These are phyloP conservation scores for Passiflora organensis DNA, from an alignment of 345 rosid genomes.

Conservation along the genomic window DNA sequence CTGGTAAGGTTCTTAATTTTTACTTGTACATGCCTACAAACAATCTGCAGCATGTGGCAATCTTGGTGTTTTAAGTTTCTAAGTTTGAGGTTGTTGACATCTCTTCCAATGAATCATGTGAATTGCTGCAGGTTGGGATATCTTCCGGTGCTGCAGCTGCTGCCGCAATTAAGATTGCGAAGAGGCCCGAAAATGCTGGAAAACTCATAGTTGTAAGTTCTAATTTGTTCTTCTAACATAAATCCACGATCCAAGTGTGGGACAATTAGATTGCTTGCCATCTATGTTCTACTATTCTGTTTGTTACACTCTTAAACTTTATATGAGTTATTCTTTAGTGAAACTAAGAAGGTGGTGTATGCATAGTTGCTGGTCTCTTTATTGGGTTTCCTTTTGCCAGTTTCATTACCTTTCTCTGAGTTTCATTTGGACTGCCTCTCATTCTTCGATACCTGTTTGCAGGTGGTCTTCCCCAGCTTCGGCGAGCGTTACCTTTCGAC, in stretches of 20 bases:
- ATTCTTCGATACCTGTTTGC: constrained; percentile 3
- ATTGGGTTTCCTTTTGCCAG: too few species aligned
- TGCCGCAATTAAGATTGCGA: constrained; percentile 55
- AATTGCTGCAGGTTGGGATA: constrained; percentile 51
- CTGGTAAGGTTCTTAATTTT: constrained; percentile 27
- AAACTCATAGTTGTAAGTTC: constrained; percentile 61
- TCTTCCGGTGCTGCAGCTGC: constrained; percentile 73
- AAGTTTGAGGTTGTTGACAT: neutral
- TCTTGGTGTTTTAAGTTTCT: too few species aligned
- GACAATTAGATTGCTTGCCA: too few species aligned
- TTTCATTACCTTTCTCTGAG: neutral
- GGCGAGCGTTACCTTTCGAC: constrained; percentile 73
- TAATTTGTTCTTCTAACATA: neutral
- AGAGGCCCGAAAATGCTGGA: constrained; percentile 59
- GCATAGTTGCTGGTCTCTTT: too few species aligned
- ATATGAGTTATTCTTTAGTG: too few species aligned
- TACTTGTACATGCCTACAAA: too few species aligned
- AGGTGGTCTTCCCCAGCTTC: constrained; percentile 66
- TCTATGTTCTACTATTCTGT: too few species aligned
- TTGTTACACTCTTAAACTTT: too few species aligned
- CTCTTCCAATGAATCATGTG: neutral
- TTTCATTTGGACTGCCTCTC: neutral
- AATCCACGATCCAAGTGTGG: too few species aligned
- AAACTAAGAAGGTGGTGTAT: too few species aligned
- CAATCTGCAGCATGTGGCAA: too few species aligned